Base-by-base conservation (phyloP, 306 rosid genomes). In the Leucaena leucocephala region DNA sequence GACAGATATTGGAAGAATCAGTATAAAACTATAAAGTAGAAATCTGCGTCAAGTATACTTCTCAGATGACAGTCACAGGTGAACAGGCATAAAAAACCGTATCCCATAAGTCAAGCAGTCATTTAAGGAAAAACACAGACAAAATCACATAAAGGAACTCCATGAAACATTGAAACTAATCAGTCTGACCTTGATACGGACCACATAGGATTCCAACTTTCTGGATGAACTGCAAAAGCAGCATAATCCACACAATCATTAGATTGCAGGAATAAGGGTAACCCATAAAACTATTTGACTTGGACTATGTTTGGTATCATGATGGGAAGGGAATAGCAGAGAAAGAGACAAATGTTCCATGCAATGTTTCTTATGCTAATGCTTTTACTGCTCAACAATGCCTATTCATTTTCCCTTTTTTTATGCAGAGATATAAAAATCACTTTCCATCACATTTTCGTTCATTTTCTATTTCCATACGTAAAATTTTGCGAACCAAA, bases 191-290 rank as follows among this genome's bases (percentile, higher is more conserved):
- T 91, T 70, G 95, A 87, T 10, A 91, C 93, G 4, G 95, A 91
- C 95, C 95, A 91, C 95, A 91, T 91, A 15, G 95, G 95, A 87
- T 91, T 91, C 95, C 95, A 91, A 84, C 88, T 88, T 82, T 91
- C 95, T 36, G 95, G 95, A 84, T 90, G 95, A 84, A 90, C 95
- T 88, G 85, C 87, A 80, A 57, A 78, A 49, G 8, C 7, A 76
- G 55, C 69, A 73, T 75, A 68, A 49, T 34, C 68, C 69, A 45
- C 76, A 61, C 39, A 44, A 40, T 68, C 39, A 49, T 77, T 36
- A 76, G 74, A 54, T 67, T 45, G 65, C 58, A 68, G 62, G 21
- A 45, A 54, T 52, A 77, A 4, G 34, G 49, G 45, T 34, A 19
- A 50, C 59, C 8, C 76, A 44, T 34, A 16, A 55, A 69, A 52